Conservation (phyloP, 306 rosid genomes). For the Geum urbanum region DNA sequence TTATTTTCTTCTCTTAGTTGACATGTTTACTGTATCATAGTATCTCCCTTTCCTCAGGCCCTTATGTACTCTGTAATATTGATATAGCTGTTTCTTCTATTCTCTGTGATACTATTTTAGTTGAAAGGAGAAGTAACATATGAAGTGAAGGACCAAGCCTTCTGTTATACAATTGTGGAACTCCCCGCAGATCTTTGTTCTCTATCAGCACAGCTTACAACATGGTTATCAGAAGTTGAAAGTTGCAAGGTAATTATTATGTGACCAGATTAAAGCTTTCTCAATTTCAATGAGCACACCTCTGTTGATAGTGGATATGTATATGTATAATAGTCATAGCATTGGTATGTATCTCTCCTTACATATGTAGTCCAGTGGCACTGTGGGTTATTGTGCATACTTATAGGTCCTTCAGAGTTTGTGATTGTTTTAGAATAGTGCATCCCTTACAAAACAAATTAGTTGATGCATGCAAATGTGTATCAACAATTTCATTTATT, state of each 20-base stretch:
- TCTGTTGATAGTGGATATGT: not conserved
- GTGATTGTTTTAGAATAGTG: not conserved
- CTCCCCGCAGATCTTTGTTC: conserved; percentile 61
- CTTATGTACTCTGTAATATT: conserved; percentile 8
- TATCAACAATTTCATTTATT: conserved; percentile 10
- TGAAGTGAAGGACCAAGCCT: conserved; percentile 83
- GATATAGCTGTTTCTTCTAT: conserved; percentile 15
- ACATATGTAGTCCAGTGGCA: not conserved
- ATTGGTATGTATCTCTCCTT: not conserved
- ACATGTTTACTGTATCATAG: not conserved
- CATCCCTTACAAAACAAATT: not conserved
- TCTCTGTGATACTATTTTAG: conserved; percentile 36
- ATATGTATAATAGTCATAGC: not conserved
- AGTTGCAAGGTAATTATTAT: conserved; percentile 57
- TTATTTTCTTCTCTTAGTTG: conserved; percentile 13
- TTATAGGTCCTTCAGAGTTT: not conserved
- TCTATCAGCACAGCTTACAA: conserved; percentile 63
- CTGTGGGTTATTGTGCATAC: not conserved
- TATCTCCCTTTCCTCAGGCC: not conserved
- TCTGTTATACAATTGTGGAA: conserved; percentile 57
- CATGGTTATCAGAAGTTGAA: conserved; percentile 87
- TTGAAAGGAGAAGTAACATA: conserved; percentile 79
- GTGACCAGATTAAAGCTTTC: conserved; percentile 1
- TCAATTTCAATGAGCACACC: not conserved
- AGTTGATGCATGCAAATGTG: not conserved